phyloP scores from a whole-genome alignment of 2,329 filamentous ascomycete genomes.

The Penicillium brevicompactum region DNA sequence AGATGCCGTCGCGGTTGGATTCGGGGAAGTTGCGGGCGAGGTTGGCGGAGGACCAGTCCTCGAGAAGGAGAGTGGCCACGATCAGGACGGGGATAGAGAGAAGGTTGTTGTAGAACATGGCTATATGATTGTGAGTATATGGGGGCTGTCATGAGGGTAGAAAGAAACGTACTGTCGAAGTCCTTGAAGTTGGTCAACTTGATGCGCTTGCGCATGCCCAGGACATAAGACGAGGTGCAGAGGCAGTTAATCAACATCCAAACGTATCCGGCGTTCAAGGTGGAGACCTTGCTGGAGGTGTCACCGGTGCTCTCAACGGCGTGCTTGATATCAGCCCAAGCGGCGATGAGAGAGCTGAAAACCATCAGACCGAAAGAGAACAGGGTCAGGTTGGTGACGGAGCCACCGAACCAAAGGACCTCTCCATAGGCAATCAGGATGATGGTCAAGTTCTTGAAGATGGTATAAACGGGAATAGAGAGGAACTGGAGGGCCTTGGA shows the following conservation, averaged over 20 bases:
- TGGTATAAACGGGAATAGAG: constrained; percentile 97
- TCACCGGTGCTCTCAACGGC: constrained; percentile 70
- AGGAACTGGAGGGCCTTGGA: constrained; percentile 95
- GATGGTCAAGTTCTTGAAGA: constrained; percentile 99
- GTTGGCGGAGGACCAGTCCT: constrained; percentile 91
- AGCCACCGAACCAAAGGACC: constrained; percentile 96
- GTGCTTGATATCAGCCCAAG: constrained; percentile 94
- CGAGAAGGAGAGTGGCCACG: constrained; percentile 75
- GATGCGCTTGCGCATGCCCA: constrained; percentile 97
- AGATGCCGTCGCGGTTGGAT: constrained; percentile 75
- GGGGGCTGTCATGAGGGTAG: background rate
- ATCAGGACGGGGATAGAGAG: constrained; percentile 92
- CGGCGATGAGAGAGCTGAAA: constrained; percentile 87
- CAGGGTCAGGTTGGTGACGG: constrained; percentile 81
- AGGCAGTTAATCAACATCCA: constrained; percentile 99
- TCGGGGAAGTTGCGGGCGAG: constrained; percentile 83
- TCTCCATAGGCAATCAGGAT: constrained; percentile 98
- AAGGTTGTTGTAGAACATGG: constrained; percentile 99
- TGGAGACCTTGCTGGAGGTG: constrained; percentile 76
- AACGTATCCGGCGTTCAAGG: constrained; percentile 89
- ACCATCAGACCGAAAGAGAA: constrained; percentile 98
- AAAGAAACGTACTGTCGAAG: constrained; percentile 81
- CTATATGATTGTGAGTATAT: constrained; percentile 50
- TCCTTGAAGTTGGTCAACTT: constrained; percentile 99
- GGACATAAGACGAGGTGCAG: constrained; percentile 84